These are phyloP conservation scores for Candida yuanshanica DNA, from an alignment of 805 yeast species.

Conservation along the genomic window DNA sequence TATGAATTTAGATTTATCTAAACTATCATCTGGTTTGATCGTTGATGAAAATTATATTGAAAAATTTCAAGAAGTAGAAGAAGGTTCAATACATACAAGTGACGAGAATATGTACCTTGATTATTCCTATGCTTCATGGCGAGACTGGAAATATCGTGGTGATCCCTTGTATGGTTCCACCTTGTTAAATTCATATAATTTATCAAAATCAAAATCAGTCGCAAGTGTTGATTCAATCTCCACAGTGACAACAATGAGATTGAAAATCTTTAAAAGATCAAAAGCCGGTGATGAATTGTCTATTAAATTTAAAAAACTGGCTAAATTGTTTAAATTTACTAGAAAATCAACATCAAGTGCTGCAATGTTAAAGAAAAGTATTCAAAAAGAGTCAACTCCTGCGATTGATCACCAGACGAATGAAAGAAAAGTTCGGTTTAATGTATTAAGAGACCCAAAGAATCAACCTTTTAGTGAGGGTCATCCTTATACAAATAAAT, in stretches of 20 bases:
- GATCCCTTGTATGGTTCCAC: conserved; percentile 57
- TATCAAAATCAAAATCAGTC: conserved; percentile 21
- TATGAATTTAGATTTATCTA: conserved; percentile 52
- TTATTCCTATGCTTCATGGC: conserved; percentile 71
- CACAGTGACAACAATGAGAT: conserved; percentile 11
- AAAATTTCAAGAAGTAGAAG: conserved; percentile 4
- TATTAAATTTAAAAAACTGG: conserved; percentile 5
- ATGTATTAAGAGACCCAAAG: conserved; percentile 11
- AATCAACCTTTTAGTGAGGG: conserved; percentile 30
- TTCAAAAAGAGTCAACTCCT: conserved; percentile 7
- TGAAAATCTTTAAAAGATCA: conserved; percentile 8
- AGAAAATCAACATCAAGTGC: conserved; percentile 2
- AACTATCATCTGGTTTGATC: conserved; percentile 34
- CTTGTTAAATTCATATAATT: conserved; percentile 26
- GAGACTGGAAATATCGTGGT: conserved; percentile 81
- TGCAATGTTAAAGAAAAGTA: not conserved
- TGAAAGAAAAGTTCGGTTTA: conserved; percentile 4
- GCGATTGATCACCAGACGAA: conserved; percentile 10
- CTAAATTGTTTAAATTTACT: conserved; percentile 4
- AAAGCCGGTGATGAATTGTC: conserved; percentile 5
- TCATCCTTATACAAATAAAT: conserved; percentile 61
- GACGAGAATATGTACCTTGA: conserved; percentile 14
- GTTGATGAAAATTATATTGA: conserved; percentile 14
- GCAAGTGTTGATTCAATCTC: conserved; percentile 18
- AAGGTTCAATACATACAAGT: conserved; percentile 6